Conservation (phyloP, 2,329 filamentous ascomycete genomes). For the Alternaria triticimaculans region DNA sequence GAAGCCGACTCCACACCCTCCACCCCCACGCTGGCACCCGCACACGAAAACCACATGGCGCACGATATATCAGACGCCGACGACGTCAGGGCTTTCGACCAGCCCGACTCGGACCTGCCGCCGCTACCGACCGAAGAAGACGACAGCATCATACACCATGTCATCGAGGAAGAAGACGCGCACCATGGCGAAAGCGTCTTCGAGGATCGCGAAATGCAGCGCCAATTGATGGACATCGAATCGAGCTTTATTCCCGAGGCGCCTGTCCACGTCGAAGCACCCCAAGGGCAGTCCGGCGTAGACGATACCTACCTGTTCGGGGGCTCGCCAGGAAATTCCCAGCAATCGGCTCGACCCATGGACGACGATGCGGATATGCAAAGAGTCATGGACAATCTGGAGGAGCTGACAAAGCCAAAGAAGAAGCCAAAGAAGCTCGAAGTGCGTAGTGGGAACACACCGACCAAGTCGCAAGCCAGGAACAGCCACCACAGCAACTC, state of each 20-base stretch:
- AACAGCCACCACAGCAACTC: constrained; percentile 29
- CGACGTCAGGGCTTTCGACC: constrained; percentile 42
- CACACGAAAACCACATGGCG: constrained; percentile 30
- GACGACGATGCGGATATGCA: constrained; percentile 16
- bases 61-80: constrained; percentile 38
- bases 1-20: constrained; percentile 22
- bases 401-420: constrained; percentile 26
- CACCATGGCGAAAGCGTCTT: constrained; percentile 52
- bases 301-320: constrained; percentile 58
- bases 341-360: constrained; percentile 21
- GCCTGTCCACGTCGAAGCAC: constrained; percentile 42
- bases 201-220: constrained; percentile 65
- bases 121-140: constrained; percentile 50
- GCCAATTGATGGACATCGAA: constrained; percentile 66
- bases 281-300: constrained; percentile 40
- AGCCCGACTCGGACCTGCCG: constrained; percentile 49
- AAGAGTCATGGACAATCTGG: constrained; percentile 24
- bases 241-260: constrained; percentile 68
- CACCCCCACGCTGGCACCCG: constrained; percentile 19
- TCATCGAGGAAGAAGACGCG: constrained; percentile 35
- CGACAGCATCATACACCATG: constrained; percentile 48
- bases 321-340: constrained; percentile 43
- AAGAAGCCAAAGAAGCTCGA: constrained; percentile 33
- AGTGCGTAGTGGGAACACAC: constrained; percentile 24
- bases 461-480: constrained; percentile 17